Evolutionary conservation across 306 rosid species (phyloP).

Genomic region (Vicia faba): DNA sequence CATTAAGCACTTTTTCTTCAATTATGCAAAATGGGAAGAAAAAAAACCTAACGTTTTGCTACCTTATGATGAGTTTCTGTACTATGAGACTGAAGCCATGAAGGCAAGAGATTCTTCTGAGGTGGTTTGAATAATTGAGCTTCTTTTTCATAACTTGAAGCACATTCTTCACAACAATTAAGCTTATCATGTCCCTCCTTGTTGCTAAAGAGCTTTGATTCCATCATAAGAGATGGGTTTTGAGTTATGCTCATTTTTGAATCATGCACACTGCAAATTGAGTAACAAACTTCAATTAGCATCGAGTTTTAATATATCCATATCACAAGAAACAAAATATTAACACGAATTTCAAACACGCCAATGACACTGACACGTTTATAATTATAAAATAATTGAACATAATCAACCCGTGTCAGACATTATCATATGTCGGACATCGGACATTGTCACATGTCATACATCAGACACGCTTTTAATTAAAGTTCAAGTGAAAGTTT

Average conservation of each 20-base stretch:
- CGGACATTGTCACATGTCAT: no score
- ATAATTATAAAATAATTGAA: no score
- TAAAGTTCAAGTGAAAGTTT: no score
- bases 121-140: conserved; percentile 62
- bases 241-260: conserved; percentile 54
- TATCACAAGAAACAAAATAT: background rate
- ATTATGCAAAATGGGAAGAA: background rate
- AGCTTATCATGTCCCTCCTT: conserved; percentile 63
- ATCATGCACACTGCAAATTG: conserved; percentile 62
- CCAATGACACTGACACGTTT: background rate
- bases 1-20: conserved; percentile 12
- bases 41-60: conserved; percentile 1
- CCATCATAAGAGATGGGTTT: conserved; percentile 44
- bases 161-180: conserved; percentile 72
- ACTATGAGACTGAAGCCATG: conserved; percentile 86
- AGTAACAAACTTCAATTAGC: conserved; percentile 35
- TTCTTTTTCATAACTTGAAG: conserved; percentile 74
- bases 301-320: background rate
- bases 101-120: conserved; percentile 71
- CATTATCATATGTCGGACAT: no score
- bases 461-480: no score
- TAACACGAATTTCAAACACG: background rate
- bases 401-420: no score
- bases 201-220: conserved; percentile 53
- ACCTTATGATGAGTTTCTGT: conserved; percentile 70